Evolutionary conservation across 345 rosid genomes (phyloP).

Genomic region (Eucalyptus pauciflora): DNA sequence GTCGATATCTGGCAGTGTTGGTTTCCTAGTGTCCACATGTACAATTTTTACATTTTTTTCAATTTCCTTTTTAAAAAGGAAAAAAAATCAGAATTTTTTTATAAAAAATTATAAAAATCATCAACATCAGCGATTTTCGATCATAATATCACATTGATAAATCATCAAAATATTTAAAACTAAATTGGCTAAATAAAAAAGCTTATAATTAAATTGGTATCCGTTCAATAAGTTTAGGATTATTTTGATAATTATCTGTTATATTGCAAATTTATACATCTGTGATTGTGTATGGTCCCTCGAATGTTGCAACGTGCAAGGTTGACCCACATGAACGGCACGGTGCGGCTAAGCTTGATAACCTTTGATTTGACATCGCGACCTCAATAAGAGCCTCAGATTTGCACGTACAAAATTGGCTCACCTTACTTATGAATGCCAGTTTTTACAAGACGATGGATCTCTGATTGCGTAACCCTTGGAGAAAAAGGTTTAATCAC

Average conservation of each 20-base stretch:
- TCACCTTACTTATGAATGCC: background rate
- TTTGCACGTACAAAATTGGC: background rate
- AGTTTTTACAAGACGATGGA: background rate
- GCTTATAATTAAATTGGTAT: too few species aligned
- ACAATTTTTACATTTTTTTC: background rate
- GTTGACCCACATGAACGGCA: background rate
- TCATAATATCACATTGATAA: too few species aligned
- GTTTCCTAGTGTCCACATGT: background rate
- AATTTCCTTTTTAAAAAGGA: too few species aligned
- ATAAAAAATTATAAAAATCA: background rate
- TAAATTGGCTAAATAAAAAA: too few species aligned
- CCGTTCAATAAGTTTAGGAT: too few species aligned
- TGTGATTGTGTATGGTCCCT: fast-evolving
- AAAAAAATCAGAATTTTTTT: too few species aligned
- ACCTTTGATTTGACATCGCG: background rate
- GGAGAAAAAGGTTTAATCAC: background rate
- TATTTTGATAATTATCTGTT: too few species aligned
- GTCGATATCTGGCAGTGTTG: background rate
- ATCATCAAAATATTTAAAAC: too few species aligned
- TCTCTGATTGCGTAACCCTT: background rate
- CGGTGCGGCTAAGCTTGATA: background rate
- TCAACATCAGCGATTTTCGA: fast-evolving
- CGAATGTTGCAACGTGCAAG: background rate
- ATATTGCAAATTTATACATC: background rate
- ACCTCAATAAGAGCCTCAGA: background rate